A percentile compares a stretch with the other conserved stretches of the same genome.
Conservation (phyloP, 2,329 filamentous ascomycete species). For the Zasmidium angulare region DNA sequence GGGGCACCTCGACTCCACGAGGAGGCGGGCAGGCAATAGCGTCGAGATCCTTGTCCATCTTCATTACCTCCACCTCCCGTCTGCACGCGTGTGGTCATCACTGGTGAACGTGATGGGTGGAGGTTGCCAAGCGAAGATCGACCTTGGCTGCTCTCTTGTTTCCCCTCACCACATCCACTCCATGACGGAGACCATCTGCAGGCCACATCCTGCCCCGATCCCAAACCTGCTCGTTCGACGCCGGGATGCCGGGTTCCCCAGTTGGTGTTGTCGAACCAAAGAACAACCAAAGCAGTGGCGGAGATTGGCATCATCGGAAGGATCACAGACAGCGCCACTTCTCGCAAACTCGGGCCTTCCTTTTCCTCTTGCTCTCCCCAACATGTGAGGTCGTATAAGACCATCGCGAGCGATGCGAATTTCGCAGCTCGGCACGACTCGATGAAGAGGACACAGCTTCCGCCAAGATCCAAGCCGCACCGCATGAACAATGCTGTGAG, state of each 20-base stretch:
- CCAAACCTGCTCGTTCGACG: background rate
- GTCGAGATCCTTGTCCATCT: slow-evolving; percentile 3
- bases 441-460: background rate
- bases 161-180: background rate
- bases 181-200: background rate
- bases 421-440: background rate
- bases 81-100: background rate
- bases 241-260: background rate
- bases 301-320: background rate
- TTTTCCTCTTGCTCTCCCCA: background rate
- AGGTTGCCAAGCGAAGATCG: background rate
- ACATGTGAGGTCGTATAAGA: background rate
- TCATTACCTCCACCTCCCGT: slow-evolving; percentile 1
- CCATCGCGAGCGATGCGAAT: background rate
- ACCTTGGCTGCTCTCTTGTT: background rate
- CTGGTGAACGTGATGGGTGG: background rate
- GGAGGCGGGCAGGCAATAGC: background rate
- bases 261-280: no score
- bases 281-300: background rate
- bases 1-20: background rate
- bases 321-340: background rate
- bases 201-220: background rate
- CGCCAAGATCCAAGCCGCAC: background rate
- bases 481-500: background rate
- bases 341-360: background rate